Conservation (phyloP, 164 flowering plant species). For the Liriodendron chinense region DNA sequence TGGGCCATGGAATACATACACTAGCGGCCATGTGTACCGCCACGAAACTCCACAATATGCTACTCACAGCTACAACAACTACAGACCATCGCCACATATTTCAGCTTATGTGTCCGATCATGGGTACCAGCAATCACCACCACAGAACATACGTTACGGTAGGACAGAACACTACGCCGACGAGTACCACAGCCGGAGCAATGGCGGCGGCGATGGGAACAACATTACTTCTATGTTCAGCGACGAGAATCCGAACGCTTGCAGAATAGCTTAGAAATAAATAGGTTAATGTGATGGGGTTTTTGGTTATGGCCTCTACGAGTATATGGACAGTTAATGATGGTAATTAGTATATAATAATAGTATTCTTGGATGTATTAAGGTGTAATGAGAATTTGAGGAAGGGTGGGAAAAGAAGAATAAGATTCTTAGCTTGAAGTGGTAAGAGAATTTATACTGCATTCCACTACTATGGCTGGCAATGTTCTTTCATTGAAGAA, state of each 20-base stretch:
- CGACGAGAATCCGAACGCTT: slow-evolving; percentile 95
- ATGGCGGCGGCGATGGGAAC: slow-evolving; percentile 39
- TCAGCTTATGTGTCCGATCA: slow-evolving; percentile 36
- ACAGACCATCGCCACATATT: slow-evolving; percentile 62
- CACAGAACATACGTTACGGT: slow-evolving; percentile 15
- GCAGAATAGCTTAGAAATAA: slow-evolving; percentile 38
- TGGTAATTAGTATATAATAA: background rate
- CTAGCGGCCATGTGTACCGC: background rate
- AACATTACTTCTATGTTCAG: slow-evolving; percentile 74
- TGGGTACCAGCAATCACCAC: slow-evolving; percentile 39
- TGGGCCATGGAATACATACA: background rate
- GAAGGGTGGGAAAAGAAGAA: background rate
- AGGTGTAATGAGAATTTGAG: background rate
- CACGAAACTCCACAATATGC: slow-evolving; percentile 20
- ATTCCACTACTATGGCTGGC: background rate
- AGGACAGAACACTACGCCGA: slow-evolving; percentile 43
- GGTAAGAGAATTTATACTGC: background rate
- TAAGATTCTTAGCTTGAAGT: background rate
- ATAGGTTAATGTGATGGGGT: background rate
- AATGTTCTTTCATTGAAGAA: background rate
- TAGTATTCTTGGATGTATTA: background rate
- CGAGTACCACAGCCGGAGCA: slow-evolving; percentile 30
- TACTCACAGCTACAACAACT: slow-evolving; percentile 50
- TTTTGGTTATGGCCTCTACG: background rate
- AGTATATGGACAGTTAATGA: background rate